Evolutionary conservation across 139 green algal genomes (phyloP).

Genomic region (Coelastrella sp.): DNA sequence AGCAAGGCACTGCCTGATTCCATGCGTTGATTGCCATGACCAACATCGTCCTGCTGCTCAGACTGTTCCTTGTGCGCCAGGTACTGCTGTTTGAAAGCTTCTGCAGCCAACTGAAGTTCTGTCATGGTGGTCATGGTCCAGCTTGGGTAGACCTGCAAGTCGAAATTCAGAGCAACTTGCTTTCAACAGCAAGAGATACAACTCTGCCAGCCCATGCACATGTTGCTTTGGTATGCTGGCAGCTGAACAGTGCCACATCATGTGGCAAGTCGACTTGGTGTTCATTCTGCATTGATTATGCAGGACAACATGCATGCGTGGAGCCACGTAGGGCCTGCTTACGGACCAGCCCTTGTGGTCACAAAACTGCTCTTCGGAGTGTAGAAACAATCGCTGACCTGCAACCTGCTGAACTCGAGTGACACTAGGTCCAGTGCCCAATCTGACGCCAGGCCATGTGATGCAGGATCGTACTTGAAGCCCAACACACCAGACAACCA

Average conservation of each 20-base stretch:
- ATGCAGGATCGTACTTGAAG: constrained; percentile 17
- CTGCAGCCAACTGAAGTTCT: constrained; percentile 52
- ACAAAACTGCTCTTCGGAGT: too few species aligned
- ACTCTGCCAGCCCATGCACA: background rate
- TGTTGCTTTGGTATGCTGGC: background rate
- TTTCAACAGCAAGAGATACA: background rate
- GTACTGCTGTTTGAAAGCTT: constrained; percentile 51
- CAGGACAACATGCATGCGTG: too few species aligned
- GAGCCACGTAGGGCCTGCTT: too few species aligned
- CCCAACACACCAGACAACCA: constrained; percentile 41
- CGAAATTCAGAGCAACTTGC: background rate
- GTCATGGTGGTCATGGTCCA: constrained; percentile 47
- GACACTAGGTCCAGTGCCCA: constrained; percentile 51
- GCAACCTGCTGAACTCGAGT: constrained; percentile 28
- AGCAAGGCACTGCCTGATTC: too few species aligned
- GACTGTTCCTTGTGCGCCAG: background rate
- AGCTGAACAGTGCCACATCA: background rate
- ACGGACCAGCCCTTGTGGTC: too few species aligned
- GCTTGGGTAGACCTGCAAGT: constrained; percentile 47
- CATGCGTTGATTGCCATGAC: too few species aligned
- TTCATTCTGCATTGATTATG: too few species aligned
- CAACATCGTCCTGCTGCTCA: background rate
- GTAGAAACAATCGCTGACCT: background rate
- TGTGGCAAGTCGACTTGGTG: too few species aligned
- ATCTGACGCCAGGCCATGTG: constrained; percentile 42